These are phyloP conservation scores for Chytriomyces sp. DNA, from an alignment of 192 early-diverging fungal species.

Conservation along the genomic window DNA sequence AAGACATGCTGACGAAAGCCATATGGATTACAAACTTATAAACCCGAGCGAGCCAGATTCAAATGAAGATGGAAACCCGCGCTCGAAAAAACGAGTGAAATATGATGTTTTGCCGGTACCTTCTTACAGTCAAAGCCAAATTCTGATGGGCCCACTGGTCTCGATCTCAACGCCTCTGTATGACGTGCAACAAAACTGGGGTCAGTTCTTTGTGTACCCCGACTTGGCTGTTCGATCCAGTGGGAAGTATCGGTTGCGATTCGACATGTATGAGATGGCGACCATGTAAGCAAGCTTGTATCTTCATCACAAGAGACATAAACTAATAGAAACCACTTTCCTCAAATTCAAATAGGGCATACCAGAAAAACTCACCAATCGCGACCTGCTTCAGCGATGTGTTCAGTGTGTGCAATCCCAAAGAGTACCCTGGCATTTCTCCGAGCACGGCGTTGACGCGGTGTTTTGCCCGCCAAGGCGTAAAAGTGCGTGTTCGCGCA, in stretches of 20 bases:
- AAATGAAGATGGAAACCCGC: background rate
- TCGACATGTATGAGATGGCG: slow-evolving; percentile 44
- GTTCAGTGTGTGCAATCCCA: slow-evolving; percentile 47
- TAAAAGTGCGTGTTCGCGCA: slow-evolving; percentile 45
- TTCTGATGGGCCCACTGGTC: slow-evolving; percentile 46
- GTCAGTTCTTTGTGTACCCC: slow-evolving; percentile 47
- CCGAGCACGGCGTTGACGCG: slow-evolving; percentile 46
- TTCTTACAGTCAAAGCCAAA: slow-evolving; percentile 19
- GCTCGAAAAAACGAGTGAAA: background rate
- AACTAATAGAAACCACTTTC: background rate
- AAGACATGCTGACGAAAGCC: background rate
- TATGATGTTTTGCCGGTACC: background rate
- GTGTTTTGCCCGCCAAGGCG: slow-evolving; percentile 51
- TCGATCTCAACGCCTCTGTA: slow-evolving; percentile 32
- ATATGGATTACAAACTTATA: background rate
- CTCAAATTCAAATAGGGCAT: slow-evolving; percentile 7
- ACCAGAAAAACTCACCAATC: slow-evolving; percentile 26
- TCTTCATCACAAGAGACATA: background rate
- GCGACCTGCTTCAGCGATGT: slow-evolving; percentile 33
- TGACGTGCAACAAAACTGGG: slow-evolving; percentile 31
- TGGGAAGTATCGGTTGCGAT: slow-evolving; percentile 46
- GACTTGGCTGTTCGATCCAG: slow-evolving; percentile 42
- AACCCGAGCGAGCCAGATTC: background rate
- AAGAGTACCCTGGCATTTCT: slow-evolving; percentile 51
- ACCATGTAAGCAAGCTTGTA: background rate